A percentile compares a stretch with the other conserved stretches of the same genome.
These are phyloP conservation scores for Candida sojae DNA, from an alignment of 1,139 yeast species.

Conservation along the genomic window DNA sequence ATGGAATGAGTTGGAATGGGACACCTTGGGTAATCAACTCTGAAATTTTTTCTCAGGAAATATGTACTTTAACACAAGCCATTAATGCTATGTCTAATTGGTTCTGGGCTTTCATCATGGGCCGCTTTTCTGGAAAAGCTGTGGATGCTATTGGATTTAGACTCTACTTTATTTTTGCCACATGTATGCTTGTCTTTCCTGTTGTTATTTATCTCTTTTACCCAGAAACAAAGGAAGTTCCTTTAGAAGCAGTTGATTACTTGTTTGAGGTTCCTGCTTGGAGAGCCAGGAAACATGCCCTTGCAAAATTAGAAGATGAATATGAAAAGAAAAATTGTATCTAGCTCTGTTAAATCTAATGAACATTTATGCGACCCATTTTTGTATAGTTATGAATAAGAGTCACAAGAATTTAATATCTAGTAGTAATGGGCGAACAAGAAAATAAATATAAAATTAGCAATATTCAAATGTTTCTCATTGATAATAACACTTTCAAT, in stretches of 20 bases:
- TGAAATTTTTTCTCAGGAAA: conserved; percentile 45
- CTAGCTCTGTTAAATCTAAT: too few relatives aligned
- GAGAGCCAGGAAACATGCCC: conserved; percentile 27
- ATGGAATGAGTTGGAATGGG: conserved; percentile 48
- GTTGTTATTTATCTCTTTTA: conserved; percentile 36
- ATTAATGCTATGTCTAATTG: conserved; percentile 48
- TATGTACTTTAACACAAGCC: conserved; percentile 45
- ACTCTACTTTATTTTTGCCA: conserved; percentile 46
- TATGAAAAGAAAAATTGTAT: too few relatives aligned
- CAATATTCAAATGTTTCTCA: too few relatives aligned
- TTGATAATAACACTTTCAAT: too few relatives aligned
- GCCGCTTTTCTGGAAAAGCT: conserved; percentile 47
- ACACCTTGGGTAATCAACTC: conserved; percentile 52
- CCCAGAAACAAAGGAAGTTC: conserved; percentile 49
- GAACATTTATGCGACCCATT: too few relatives aligned
- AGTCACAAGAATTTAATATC: too few relatives aligned
- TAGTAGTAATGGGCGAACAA: too few relatives aligned
- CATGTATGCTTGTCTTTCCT: conserved; percentile 34
- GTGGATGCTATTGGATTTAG: conserved; percentile 43
- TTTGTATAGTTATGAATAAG: too few relatives aligned
- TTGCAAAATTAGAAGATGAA: conserved; percentile 14
- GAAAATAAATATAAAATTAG: too few relatives aligned
- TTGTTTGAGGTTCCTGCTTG: conserved; percentile 40
- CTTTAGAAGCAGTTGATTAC: conserved; percentile 44
- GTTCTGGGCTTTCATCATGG: conserved; percentile 53